phyloP scores from a whole-genome alignment of 176 grass and related monocot species.

The Stipa capillata region DNA sequence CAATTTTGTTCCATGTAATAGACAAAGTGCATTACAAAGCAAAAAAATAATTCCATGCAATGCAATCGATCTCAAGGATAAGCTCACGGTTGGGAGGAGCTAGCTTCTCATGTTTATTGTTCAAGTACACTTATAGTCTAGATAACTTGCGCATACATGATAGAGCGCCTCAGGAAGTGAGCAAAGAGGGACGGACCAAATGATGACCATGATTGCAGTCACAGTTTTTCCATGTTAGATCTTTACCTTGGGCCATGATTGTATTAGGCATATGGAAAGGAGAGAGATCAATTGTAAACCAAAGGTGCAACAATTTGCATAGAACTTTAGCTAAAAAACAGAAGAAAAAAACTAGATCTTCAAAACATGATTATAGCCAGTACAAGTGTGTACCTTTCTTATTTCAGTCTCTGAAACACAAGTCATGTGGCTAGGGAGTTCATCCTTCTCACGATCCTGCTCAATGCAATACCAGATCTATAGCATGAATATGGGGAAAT shows the following conservation, averaged over 20 bases:
- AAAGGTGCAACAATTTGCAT: background rate
- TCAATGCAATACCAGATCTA: constrained; percentile 34
- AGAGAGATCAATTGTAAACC: background rate
- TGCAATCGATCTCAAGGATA: background rate
- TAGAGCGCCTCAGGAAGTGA: background rate
- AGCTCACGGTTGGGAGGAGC: background rate
- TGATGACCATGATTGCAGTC: background rate
- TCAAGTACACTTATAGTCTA: background rate
- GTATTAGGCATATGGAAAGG: background rate
- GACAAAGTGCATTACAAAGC: background rate
- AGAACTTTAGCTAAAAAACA: background rate
- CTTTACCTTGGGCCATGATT: background rate
- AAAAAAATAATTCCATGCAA: background rate
- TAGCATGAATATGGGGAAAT: constrained; percentile 12
- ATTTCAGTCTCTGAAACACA: constrained; percentile 84
- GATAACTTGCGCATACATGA: background rate
- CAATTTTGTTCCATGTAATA: background rate
- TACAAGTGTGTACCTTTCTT: constrained; percentile 58
- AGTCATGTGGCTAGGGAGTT: constrained; percentile 86
- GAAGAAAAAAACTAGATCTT: background rate
- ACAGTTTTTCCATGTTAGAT: background rate
- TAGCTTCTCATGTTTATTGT: background rate
- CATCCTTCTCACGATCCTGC: constrained; percentile 84
- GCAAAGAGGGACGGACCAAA: background rate
- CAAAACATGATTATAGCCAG: background rate